Evolutionary conservation across 116 monocot species (phyloP).

Genomic region (Posidonia oceanica): DNA sequence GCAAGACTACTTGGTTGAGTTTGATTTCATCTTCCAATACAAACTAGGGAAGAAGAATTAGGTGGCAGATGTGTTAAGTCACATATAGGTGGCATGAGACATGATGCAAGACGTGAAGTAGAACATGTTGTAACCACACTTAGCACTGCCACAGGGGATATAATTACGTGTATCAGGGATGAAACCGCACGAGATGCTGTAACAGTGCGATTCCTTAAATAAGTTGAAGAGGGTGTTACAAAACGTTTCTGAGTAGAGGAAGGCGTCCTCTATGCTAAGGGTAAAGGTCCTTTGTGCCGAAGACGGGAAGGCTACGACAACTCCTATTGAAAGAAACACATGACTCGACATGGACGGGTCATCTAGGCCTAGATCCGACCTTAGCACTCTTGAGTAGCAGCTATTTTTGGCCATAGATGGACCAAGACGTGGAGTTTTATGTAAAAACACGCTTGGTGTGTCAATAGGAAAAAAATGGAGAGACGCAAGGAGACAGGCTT

Average conservation of each 20-base stretch:
- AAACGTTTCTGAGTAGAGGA: too few species aligned
- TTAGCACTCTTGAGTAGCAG: background rate
- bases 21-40: too few species aligned
- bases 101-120: background rate
- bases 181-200: too few species aligned
- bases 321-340: background rate
- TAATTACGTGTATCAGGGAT: background rate
- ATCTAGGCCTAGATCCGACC: background rate
- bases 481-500: too few species aligned
- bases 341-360: background rate
- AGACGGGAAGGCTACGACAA: background rate
- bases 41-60: background rate
- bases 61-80: background rate
- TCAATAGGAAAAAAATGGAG: background rate
- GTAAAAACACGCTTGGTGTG: too few species aligned
- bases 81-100: too few species aligned
- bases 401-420: background rate
- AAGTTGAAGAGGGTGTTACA: too few species aligned
- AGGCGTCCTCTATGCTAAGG: too few species aligned
- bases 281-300: too few species aligned
- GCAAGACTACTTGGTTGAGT: too few species aligned
- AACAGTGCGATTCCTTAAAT: too few species aligned
- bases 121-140: background rate
- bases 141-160: background rate
- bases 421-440: too few species aligned